phyloP scores from a whole-genome alignment of 331 rosid genomes.

The Pyrus hybrid region DNA sequence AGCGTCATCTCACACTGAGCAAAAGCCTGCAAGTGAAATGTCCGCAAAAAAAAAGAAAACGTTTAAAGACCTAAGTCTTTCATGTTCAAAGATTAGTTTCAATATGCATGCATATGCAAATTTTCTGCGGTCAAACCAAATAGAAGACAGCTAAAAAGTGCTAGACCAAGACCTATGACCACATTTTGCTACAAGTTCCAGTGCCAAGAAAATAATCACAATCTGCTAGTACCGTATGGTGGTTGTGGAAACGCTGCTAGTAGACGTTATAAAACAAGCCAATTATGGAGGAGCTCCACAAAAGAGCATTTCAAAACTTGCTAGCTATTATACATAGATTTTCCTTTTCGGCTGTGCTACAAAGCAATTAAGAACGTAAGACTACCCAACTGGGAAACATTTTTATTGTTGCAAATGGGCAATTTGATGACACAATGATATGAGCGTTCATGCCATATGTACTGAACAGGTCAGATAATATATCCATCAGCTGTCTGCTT shows the following conservation, averaged over 20 bases:
- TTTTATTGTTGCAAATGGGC: background rate
- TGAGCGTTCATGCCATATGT: background rate
- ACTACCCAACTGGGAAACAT: background rate
- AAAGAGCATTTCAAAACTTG: background rate
- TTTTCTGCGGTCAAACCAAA: constrained; percentile 5
- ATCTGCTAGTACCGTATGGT: background rate
- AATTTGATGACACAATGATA: background rate
- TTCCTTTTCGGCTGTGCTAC: background rate
- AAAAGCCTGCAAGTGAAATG: constrained; percentile 57
- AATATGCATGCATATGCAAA: constrained; percentile 1
- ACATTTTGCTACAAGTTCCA: background rate
- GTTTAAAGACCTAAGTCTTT: background rate
- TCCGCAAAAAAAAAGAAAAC: constrained; percentile 15
- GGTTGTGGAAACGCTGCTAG: background rate
- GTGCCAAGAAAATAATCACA: background rate
- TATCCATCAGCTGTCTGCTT: constrained; percentile 1
- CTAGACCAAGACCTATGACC: background rate
- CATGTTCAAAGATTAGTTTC: background rate
- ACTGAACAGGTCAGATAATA: constrained; percentile 10
- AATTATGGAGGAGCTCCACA: background rate
- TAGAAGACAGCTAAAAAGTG: background rate
- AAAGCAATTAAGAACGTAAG: background rate
- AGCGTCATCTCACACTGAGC: constrained; percentile 64
- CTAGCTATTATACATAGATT: background rate
- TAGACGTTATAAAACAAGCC: background rate